Evolutionary conservation across 1,139 yeast species (phyloP).

Genomic region (Suhomyces guaymorum): DNA sequence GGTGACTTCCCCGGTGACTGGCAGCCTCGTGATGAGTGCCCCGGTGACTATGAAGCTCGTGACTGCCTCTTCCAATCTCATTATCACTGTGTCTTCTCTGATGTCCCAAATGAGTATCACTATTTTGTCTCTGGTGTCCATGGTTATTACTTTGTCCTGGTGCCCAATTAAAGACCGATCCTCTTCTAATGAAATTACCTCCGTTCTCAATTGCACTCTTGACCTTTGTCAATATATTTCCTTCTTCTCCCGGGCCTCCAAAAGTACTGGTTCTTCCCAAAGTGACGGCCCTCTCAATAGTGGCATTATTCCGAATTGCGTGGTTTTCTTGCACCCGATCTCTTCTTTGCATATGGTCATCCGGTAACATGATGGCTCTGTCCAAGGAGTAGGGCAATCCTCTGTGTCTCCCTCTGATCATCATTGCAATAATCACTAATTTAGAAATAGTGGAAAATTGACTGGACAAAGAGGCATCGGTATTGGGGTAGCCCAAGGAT

Average conservation of each 20-base stretch:
- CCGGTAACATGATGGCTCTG: slow-evolving; percentile 88
- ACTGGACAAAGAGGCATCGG: slow-evolving; percentile 68
- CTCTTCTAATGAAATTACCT: slow-evolving; percentile 6
- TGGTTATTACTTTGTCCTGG: slow-evolving; percentile 2
- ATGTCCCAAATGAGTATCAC: slow-evolving; percentile 4
- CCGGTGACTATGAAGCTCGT: not conserved
- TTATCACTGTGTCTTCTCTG: not conserved
- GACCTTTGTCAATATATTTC: slow-evolving; percentile 10
- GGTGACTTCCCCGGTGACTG: no score
- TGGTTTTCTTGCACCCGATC: slow-evolving; percentile 69
- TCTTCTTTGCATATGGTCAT: slow-evolving; percentile 63
- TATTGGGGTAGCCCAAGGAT: slow-evolving; percentile 75
- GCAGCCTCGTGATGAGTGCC: not conserved
- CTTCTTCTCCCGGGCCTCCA: slow-evolving; percentile 12
- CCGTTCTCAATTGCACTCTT: slow-evolving; percentile 6
- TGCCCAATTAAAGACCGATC: slow-evolving; percentile 1
- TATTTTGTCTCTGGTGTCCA: slow-evolving; percentile 3
- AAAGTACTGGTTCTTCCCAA: slow-evolving; percentile 14
- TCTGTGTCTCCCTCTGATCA: slow-evolving; percentile 95
- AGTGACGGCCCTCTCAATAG: slow-evolving; percentile 26
- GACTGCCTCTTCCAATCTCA: not conserved
- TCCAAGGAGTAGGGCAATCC: slow-evolving; percentile 93
- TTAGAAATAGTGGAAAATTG: slow-evolving; percentile 75
- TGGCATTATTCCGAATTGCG: slow-evolving; percentile 40
- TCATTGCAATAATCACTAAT: slow-evolving; percentile 80